A percentile compares a stretch with the other conserved stretches of the same genome.
phyloP scores from a whole-genome alignment of 164 flowering plant species.

The Chloranthus sessilifolius region DNA sequence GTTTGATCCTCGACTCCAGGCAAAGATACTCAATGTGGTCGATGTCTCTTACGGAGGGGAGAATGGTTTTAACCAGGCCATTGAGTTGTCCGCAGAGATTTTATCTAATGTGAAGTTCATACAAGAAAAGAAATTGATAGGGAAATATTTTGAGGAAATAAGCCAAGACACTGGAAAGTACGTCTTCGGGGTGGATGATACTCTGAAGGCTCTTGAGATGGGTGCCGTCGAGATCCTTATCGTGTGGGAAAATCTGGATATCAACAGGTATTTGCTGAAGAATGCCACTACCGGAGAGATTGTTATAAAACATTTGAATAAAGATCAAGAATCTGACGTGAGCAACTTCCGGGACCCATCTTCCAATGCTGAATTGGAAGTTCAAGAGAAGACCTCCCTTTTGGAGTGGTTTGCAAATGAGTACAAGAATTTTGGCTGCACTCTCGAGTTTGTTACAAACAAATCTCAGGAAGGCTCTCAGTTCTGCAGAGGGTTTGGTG shows the following conservation, averaged over 20 bases:
- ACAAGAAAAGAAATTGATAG: slow-evolving; percentile 32
- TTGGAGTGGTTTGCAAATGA: slow-evolving; percentile 41
- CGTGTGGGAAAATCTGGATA: slow-evolving; percentile 17
- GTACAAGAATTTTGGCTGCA: slow-evolving; percentile 22
- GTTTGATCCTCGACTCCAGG: slow-evolving; percentile 40
- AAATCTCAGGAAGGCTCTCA: slow-evolving; percentile 10
- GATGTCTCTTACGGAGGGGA: slow-evolving; percentile 15
- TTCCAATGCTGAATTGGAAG: not conserved
- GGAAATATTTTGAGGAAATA: slow-evolving; percentile 10
- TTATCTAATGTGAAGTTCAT: slow-evolving; percentile 26
- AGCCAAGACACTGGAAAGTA: slow-evolving; percentile 10
- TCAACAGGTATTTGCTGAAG: slow-evolving; percentile 26
- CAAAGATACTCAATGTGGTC: slow-evolving; percentile 6
- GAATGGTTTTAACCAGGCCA: slow-evolving; percentile 12
- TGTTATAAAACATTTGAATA: slow-evolving; percentile 2
- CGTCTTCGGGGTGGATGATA: slow-evolving; percentile 8
- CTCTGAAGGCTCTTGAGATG: slow-evolving; percentile 7
- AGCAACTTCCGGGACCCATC: slow-evolving; percentile 23
- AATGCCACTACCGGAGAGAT: slow-evolving; percentile 26
- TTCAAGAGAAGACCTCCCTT: slow-evolving; percentile 24
- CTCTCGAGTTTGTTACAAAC: slow-evolving; percentile 13
- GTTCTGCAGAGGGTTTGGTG: slow-evolving; percentile 19
- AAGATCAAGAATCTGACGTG: slow-evolving; percentile 18
- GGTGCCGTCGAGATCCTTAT: slow-evolving; percentile 7
- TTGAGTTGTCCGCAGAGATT: slow-evolving; percentile 9